Evolutionary conservation across 768 basidiomycete species (phyloP), one percentile per base, ranked within the genome.

Genomic region (Lactarius quietus): DNA sequence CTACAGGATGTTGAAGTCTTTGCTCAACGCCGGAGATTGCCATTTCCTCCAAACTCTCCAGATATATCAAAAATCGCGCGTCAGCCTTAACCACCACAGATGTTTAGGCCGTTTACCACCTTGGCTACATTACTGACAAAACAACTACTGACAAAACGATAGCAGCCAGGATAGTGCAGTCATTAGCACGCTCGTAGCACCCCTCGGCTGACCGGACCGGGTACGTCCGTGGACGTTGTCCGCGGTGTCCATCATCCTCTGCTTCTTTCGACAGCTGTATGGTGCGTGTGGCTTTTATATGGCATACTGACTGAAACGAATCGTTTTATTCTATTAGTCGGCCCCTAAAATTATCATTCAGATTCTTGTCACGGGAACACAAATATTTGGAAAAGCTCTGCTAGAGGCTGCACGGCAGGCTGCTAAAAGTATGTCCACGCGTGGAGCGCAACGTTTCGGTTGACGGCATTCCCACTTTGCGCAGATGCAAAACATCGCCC

Each of bases 351-450:
- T 84, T 66, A 78, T 95, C 56, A 81, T 92, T 12, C 92, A 94
- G 73, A 93, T 96, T 64, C 76, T 92, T 48, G 72, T 93, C 23
- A 84, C 88, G 28, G 90, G 92, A 26, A 80, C 83, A 31, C 88
- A 86, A 76, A 95, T 95, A 70, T 77, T 98, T 59, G 95, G 97
- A 62, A 95, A 90, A 78, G 97, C 97, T 51, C 85, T 98, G 61
- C 79, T 83, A 38, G 95, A 94, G 73, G 97, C 95, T 2, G 93
- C 93, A 41, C 82, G 83, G 70, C 97, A 99, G 75, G 96, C 95
- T 14, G 86, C 90, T 51, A 89, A 93, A 82, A 99, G 97, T 98
- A 74, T 72, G 89, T 76, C 29, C 7, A 1, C 18, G 64, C 35
- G 3, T 45, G 33, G 45, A 36, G 41, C 12, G 17, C 57, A 23